phyloP scores from a whole-genome alignment of 768 basidiomycete species.

The Russula abietina region DNA sequence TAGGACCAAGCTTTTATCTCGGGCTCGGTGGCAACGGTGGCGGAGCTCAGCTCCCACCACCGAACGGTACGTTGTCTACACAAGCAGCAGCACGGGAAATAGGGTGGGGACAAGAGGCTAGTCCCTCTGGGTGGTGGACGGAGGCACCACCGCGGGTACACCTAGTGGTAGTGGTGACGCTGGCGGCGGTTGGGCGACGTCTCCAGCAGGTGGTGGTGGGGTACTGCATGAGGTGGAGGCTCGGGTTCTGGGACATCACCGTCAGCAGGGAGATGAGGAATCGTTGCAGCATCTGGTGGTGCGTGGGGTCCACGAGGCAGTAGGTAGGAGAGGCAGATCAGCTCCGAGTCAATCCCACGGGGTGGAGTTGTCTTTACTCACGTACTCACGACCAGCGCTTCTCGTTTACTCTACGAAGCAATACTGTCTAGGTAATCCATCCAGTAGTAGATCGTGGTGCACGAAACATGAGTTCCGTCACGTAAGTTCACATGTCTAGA shows the following conservation, averaged over 20 bases:
- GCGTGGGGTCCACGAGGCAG: constrained; percentile 27
- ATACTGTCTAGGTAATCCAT: not conserved
- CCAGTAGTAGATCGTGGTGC: constrained; percentile 13
- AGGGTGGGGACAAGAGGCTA: constrained; percentile 16
- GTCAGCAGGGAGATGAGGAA: constrained; percentile 31
- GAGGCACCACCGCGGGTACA: constrained; percentile 10
- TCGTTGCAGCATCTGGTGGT: constrained; percentile 37
- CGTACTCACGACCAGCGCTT: too few relatives aligned
- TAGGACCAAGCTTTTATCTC: too few relatives aligned
- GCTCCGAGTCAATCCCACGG: constrained; percentile 31
- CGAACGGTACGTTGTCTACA: constrained; percentile 14
- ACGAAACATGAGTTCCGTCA: constrained; percentile 7
- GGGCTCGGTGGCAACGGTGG: constrained; percentile 33
- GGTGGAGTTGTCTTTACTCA: too few relatives aligned
- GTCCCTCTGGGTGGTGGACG: constrained; percentile 21
- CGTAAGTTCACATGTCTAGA: not conserved
- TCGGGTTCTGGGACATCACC: constrained; percentile 23
- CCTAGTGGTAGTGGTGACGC: not conserved
- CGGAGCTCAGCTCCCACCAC: constrained; percentile 11
- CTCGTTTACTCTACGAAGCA: not conserved
- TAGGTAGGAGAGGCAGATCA: constrained; percentile 26
- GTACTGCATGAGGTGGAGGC: constrained; percentile 12
- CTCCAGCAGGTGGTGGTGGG: constrained; percentile 14
- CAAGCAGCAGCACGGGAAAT: constrained; percentile 14
- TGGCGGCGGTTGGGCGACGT: constrained; percentile 14